A percentile compares a stretch with the other conserved stretches of the same genome.
Evolutionary conservation across 352 stramenopile species (phyloP).

Genomic region (Pythium chondricola): DNA sequence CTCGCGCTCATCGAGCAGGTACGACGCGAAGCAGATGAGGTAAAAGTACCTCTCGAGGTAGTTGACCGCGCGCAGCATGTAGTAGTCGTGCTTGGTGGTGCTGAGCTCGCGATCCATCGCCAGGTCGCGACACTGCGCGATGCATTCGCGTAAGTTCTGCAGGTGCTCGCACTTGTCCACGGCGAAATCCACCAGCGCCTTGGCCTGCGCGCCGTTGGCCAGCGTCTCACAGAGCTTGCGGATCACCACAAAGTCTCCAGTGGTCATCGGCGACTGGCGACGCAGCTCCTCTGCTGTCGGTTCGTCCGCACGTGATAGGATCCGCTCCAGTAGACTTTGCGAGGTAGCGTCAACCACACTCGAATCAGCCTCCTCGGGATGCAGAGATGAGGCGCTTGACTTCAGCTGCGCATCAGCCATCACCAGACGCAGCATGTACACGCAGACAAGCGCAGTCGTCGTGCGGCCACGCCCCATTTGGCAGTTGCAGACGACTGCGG

Average conservation of each 20-base stretch:
- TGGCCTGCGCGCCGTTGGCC: slow-evolving; percentile 59
- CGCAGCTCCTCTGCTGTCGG: slow-evolving; percentile 13
- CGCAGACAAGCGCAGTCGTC: slow-evolving; percentile 84
- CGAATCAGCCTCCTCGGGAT: neutral
- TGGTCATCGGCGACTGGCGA: slow-evolving; percentile 47
- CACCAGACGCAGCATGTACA: slow-evolving; percentile 80
- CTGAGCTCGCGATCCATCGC: slow-evolving; percentile 65
- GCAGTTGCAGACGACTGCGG: slow-evolving; percentile 85
- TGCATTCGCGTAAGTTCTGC: slow-evolving; percentile 82
- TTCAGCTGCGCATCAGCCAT: slow-evolving; percentile 31
- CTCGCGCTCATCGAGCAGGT: slow-evolving; percentile 63
- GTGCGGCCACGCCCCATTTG: slow-evolving; percentile 87
- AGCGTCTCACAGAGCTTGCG: slow-evolving; percentile 60
- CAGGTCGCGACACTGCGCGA: slow-evolving; percentile 70
- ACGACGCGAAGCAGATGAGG: slow-evolving; percentile 85
- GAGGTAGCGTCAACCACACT: neutral
- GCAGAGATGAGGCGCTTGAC: neutral
- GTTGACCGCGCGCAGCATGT: slow-evolving; percentile 82
- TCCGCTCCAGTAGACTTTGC: slow-evolving; percentile 7
- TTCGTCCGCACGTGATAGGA: slow-evolving; percentile 4
- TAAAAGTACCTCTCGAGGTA: slow-evolving; percentile 89
- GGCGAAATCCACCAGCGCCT: slow-evolving; percentile 62
- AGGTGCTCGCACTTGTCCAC: slow-evolving; percentile 80
- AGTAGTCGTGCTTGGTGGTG: slow-evolving; percentile 65
- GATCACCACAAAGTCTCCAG: slow-evolving; percentile 67